phyloP scores from a whole-genome alignment of 116 monocot genomes.

The Cymodocea nodosa region DNA sequence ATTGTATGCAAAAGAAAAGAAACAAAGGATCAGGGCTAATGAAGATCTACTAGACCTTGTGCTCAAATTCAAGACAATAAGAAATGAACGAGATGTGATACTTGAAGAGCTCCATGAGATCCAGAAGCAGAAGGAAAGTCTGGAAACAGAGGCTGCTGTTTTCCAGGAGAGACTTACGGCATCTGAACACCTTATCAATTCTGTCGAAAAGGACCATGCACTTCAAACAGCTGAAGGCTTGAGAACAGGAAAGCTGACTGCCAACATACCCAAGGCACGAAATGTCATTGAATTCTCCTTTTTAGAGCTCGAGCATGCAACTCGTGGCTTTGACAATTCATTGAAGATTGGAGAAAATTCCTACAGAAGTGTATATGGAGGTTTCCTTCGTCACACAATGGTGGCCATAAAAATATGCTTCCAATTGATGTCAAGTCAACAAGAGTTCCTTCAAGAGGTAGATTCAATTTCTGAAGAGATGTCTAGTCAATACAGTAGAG shows the following conservation, averaged over 20 bases:
- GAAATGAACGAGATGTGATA: neutral
- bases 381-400: conserved; percentile 27
- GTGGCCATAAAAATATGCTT: conserved; percentile 37
- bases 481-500: neutral
- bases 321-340: conserved; percentile 18
- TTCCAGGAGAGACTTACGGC: conserved; percentile 2
- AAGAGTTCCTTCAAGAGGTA: conserved; percentile 48
- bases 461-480: neutral
- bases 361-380: conserved; percentile 36
- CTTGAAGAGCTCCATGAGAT: neutral
- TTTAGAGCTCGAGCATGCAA: conserved; percentile 37
- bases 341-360: conserved; percentile 37
- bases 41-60: conserved; percentile 1
- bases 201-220: neutral
- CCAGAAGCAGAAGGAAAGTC: neutral
- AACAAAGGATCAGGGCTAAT: neutral
- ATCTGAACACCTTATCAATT: neutral
- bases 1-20: conserved; percentile 5
- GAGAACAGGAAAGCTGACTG: neutral
- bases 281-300: conserved; percentile 22
- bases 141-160: neutral
- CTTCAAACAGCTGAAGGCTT: too few relatives aligned
- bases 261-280: neutral
- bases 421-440: conserved; percentile 15
- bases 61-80: conserved; percentile 1